Evolutionary conservation across 2,329 filamentous ascomycete genomes (phyloP).

Genomic region (Arthrobotrys sphaeroides): DNA sequence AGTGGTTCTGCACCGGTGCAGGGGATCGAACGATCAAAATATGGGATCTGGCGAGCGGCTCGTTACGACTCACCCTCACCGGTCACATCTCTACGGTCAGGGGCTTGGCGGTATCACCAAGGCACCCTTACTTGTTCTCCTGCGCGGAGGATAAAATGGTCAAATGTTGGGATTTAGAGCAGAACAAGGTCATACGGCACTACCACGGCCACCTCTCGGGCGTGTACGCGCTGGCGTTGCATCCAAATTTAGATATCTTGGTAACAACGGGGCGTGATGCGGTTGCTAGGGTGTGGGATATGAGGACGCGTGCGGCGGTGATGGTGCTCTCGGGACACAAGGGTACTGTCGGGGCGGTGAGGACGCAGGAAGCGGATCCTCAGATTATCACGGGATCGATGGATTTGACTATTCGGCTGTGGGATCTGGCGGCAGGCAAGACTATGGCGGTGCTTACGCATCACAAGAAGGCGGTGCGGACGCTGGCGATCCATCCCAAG

Average conservation of each 20-base stretch:
- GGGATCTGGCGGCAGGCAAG: constrained; percentile 96
- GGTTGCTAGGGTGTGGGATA: constrained; percentile 96
- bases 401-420: constrained; percentile 88
- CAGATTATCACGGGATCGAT: constrained; percentile 94
- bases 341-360: constrained; percentile 84
- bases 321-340: constrained; percentile 93
- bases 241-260: constrained; percentile 92
- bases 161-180: constrained; percentile 99
- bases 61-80: constrained; percentile 84
- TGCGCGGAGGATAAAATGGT: constrained; percentile 99
- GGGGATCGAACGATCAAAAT: constrained; percentile 98
- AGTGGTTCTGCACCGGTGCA: constrained; percentile 96
- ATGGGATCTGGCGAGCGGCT: constrained; percentile 91
- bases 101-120: constrained; percentile 87
- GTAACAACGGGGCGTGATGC: constrained; percentile 95
- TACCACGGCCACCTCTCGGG: constrained; percentile 97
- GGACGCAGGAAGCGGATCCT: constrained; percentile 94
- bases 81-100: constrained; percentile 94
- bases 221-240: constrained; percentile 91
- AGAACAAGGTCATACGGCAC: constrained; percentile 98
- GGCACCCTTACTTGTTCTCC: constrained; percentile 96
- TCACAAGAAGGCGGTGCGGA: constrained; percentile 96
- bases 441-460: constrained; percentile 95
- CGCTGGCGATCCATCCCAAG: constrained; percentile 82
- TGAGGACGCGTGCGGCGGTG: constrained; percentile 94